Evolutionary conservation across 805 yeast genomes (phyloP).

Genomic region (Starmera quercuum): DNA sequence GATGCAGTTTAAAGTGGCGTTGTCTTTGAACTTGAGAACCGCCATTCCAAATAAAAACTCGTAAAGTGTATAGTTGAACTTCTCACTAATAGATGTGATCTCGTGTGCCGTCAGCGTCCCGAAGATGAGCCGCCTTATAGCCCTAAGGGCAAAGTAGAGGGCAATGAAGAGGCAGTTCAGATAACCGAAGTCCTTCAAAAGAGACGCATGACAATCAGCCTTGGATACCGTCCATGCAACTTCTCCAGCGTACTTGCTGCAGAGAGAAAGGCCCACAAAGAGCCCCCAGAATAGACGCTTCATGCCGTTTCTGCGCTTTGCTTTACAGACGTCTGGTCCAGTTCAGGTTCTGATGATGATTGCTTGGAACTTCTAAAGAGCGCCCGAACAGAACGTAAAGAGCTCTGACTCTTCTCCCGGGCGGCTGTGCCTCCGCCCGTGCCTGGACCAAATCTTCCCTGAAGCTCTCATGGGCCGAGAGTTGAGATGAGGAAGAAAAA

Average conservation of each 20-base stretch:
- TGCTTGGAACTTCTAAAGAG: no score
- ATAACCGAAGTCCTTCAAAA: slow-evolving; percentile 1
- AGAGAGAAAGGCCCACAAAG: background rate
- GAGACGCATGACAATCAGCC: background rate
- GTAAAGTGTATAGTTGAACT: slow-evolving; percentile 3
- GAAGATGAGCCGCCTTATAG: background rate
- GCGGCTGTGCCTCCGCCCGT: no score
- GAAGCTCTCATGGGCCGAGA: no score
- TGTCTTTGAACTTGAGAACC: background rate
- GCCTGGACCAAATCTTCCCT: no score
- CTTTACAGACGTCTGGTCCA: no score
- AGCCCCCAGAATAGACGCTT: no score
- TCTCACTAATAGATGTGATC: background rate
- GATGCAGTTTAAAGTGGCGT: background rate
- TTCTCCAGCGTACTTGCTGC: background rate
- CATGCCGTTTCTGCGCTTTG: no score
- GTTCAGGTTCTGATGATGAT: no score
- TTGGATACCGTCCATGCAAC: no score
- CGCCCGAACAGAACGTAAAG: no score
- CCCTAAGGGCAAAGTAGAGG: background rate
- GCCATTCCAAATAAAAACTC: slow-evolving; percentile 3
- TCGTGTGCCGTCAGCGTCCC: background rate
- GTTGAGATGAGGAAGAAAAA: no score
- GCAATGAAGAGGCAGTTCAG: slow-evolving; percentile 1
- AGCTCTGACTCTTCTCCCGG: no score